Evolutionary conservation across 2,329 filamentous ascomycete species (phyloP).

Genomic region (Penicillium paneum): DNA sequence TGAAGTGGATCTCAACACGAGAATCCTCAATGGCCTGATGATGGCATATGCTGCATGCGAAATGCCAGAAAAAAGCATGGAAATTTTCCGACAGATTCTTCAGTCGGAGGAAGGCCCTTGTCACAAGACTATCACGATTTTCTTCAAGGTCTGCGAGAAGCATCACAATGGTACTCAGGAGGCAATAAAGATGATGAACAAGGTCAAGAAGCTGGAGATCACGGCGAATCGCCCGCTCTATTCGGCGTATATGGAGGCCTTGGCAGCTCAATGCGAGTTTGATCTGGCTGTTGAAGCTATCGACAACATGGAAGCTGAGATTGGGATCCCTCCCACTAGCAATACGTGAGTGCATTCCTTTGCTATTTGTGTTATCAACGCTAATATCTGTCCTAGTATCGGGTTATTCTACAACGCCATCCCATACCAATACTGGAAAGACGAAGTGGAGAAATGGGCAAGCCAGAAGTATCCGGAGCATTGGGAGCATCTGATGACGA

Average conservation of each 20-base stretch:
- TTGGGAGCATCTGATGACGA: constrained; percentile 64
- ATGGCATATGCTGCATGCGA: constrained; percentile 73
- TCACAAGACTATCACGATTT: constrained; percentile 73
- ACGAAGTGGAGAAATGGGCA: constrained; percentile 71
- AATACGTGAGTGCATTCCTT: constrained; percentile 60
- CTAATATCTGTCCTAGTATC: constrained; percentile 51
- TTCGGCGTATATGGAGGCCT: constrained; percentile 70
- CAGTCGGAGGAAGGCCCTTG: constrained; percentile 80
- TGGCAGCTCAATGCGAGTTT: constrained; percentile 69
- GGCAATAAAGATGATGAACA: constrained; percentile 52
- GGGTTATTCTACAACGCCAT: constrained; percentile 74
- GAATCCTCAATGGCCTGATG: constrained; percentile 80
- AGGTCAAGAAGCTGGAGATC: constrained; percentile 69
- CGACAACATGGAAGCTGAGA: constrained; percentile 62
- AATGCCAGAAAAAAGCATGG: constrained; percentile 63
- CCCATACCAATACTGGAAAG: constrained; percentile 62
- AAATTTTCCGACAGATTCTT: constrained; percentile 83
- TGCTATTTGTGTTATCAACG: neutral
- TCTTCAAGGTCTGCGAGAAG: constrained; percentile 73
- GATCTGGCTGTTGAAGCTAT: constrained; percentile 66
- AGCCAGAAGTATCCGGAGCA: constrained; percentile 62
- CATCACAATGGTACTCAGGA: constrained; percentile 44
- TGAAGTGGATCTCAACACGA: constrained; percentile 71
- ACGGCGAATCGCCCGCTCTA: constrained; percentile 72
- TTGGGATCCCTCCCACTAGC: constrained; percentile 64